Evolutionary conservation across 2,329 filamentous ascomycete genomes (phyloP), one percentile per base, ranked within the genome.

Genomic region (Botryosphaeria agaves): DNA sequence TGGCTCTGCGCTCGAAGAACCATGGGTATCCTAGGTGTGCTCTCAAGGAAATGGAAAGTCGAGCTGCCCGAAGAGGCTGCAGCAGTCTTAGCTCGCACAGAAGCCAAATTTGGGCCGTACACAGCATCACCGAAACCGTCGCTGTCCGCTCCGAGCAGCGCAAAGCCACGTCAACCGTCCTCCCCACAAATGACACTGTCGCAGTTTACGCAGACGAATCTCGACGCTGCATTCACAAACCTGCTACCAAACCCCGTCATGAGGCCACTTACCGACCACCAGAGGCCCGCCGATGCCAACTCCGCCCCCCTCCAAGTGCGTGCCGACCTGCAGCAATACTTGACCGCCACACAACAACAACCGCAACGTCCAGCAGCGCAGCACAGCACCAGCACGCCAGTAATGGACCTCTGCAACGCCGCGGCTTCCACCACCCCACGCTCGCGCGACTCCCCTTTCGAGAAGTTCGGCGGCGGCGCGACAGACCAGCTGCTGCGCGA

Each of bases 1-100:
- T 98, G 89, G 89, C 69, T 84, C 1, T 89, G 84, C 44, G 87
- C 85, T 7, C 69, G 85, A 31, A 70, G 87, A 8, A 87, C 85
- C 0, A 62, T 95, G 5, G 72, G 74, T 35, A 92, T 95, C 28
- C 62, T 98, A 26, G 84, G 78, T 40, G 72, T 91, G 3, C 69
- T 92, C 8, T 77, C 78, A 1, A 70, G 74, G n/a, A 89, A 89
- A 44, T 95, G 89, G 85, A 76, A 76, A 12, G 76, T 93, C 26
- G 74, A 83, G 33, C 55, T 95, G 7, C 87, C 89, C 0, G 76
- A 82, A 35, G 87, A 95, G 52, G 87, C 85, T 0, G 64, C 69
- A 0, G 57, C 66, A 2, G 72, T 91, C 2, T 66, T 95, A n/a
- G 63, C 72, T 29, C 70, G 83, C 20, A 78, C 82, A 2, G 81